A percentile compares a stretch with the other conserved stretches of the same genome.
These are phyloP conservation scores for Boletus semigastroideus DNA, from an alignment of 1,284 basidiomycete species.

Conservation along the genomic window DNA sequence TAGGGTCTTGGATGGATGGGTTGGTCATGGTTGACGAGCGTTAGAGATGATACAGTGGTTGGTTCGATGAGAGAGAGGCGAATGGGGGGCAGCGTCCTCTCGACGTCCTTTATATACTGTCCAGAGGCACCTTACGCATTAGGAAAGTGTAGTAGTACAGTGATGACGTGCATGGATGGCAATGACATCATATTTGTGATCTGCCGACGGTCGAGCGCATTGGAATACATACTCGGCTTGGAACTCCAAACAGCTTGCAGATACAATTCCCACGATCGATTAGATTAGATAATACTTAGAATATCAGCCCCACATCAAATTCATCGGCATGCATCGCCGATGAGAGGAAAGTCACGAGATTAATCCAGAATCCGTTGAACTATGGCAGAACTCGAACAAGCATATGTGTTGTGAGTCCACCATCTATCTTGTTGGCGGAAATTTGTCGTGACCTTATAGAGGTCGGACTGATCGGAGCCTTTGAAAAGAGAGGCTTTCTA, in stretches of 20 bases:
- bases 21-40: constrained; percentile 18
- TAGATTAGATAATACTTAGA: constrained; percentile 2
- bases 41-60: not conserved
- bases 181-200: constrained; percentile 32
- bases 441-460: no score
- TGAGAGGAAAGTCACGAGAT: no score
- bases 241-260: not conserved
- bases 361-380: no score
- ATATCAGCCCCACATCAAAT: no score
- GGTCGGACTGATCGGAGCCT: no score
- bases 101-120: constrained; percentile 28
- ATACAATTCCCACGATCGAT: not conserved
- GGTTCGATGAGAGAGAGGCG: not conserved
- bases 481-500: no score
- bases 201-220: constrained; percentile 24
- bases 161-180: constrained; percentile 23
- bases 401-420: no score
- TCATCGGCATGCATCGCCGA: no score
- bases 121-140: constrained; percentile 25
- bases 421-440: no score
- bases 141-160: constrained; percentile 27
- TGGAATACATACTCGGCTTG: constrained; percentile 5
- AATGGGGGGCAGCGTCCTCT: not conserved
- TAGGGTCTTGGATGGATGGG: constrained; percentile 26
- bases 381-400: no score